These are phyloP conservation scores for Paradendryphiella salina DNA, from an alignment of 2,329 filamentous ascomycete species.

Conservation along the genomic window DNA sequence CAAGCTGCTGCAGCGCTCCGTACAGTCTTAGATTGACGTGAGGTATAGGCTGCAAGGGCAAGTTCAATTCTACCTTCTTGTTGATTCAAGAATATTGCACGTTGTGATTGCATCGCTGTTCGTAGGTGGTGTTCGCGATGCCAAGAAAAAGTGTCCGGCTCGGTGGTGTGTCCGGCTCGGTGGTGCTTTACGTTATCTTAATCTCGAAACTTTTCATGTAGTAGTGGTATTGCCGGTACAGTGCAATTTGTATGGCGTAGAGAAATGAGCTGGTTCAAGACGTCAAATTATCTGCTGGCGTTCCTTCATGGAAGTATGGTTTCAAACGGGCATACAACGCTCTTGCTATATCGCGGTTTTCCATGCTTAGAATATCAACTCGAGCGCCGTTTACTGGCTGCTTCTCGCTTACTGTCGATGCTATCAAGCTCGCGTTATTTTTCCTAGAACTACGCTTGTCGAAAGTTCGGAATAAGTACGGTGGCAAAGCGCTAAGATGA, in stretches of 20 bases:
- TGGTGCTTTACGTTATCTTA: no score
- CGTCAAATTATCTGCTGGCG: not conserved
- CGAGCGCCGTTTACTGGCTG: no score
- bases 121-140: no score
- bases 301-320: not conserved
- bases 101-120: no score
- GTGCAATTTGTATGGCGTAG: not conserved
- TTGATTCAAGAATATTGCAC: no score
- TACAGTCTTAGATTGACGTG: no score
- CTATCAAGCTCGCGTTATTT: not conserved
- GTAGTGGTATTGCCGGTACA: not conserved
- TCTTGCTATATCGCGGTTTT: not conserved
- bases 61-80: no score
- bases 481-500: no score
- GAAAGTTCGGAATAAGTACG: not conserved
- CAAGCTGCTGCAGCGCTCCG: no score
- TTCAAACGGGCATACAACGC: not conserved
- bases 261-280: not conserved
- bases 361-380: not conserved
- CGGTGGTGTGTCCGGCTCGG: no score
- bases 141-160: no score
- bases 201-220: not conserved
- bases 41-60: no score
- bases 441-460: not conserved
- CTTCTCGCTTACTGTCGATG: not conserved